Evolutionary conservation across 768 basidiomycete species (phyloP), one percentile per base, ranked within the genome.

Genomic region (Tulasnella sp.): DNA sequence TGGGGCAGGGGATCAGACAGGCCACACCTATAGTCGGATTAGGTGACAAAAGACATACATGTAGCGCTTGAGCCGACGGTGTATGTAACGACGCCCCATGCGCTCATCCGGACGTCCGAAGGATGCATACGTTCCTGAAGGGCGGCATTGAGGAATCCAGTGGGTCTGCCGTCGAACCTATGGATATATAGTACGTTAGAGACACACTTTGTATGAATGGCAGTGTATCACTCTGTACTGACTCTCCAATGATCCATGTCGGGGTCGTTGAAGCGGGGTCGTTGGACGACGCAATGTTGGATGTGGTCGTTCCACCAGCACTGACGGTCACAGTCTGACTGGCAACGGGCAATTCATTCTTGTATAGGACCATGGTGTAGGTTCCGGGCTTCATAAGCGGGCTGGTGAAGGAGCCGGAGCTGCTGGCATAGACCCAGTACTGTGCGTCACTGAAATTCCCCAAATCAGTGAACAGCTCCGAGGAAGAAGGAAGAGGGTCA

Each of bases 301-400:
- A 79, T 0, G 85, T 83, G 14, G 86, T 83, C 9, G 87, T 88
- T 38, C 81, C 74, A 39, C 88, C 88, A 39, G 87, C 86, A n/a
- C 80, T 84, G 52, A 89, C 88, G 38, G 84, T 84, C 46, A 89
- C 88, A 73, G 83, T 85, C 36, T 86, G 86, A 18, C 86, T 85
- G n/a, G 86, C 88, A 36, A 86, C 86, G 80, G 87, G 87, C 12
- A 88, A 83, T 82, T 89, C 87, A 68, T 86, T 87, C 82, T 89
- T 86, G 82, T 84, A 88, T n/a, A 89, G 36, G 14, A 87, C 88
- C 18, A 85, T 86, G 10, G 86, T 86, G 81, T 89, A 89, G 46
- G 87, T 88, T 9, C 88, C 88, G 19, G 88, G 88, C 39, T 88
- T 89, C 86, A 89, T 87, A 82, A 84, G 81, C 10, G 86, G 87